Percentiles rank a stretch among this genome's conserved stretches.
These are phyloP conservation scores for Metschnikowia cubensis DNA, from an alignment of 805 yeast species.

Conservation along the genomic window DNA sequence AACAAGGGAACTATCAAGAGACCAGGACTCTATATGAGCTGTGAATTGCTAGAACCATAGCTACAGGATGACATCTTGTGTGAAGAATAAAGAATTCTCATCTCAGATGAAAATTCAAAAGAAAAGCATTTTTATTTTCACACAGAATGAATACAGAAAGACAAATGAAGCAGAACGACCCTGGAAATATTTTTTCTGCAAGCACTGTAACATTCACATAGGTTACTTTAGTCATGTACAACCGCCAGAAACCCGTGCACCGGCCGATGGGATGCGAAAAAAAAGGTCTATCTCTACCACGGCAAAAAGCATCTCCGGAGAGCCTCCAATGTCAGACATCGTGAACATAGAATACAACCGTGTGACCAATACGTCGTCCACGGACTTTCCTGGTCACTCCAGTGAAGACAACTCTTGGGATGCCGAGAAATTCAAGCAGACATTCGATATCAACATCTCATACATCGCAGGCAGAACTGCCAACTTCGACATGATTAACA, in stretches of 20 bases:
- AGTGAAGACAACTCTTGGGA: conserved; percentile 75
- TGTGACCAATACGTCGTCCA: conserved; percentile 82
- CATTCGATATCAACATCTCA: conserved; percentile 63
- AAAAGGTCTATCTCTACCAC: neutral
- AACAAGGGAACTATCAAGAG: no score
- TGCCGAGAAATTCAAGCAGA: conserved; percentile 68
- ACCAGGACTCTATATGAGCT: no score
- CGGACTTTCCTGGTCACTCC: conserved; percentile 88
- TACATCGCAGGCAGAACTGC: conserved; percentile 65
- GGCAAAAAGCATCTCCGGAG: conserved; percentile 1
- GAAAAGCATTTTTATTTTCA: no score
- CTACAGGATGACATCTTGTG: no score
- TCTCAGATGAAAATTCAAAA: no score
- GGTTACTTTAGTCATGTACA: neutral
- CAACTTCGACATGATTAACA: conserved; percentile 79
- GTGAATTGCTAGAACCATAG: no score
- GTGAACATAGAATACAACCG: conserved; percentile 88
- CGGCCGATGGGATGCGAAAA: conserved; percentile 8
- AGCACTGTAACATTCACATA: neutral
- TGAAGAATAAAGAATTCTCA: no score
- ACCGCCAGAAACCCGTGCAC: conserved; percentile 7
- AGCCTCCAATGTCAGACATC: conserved; percentile 39
- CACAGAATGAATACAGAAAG: no score
- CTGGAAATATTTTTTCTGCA: neutral
- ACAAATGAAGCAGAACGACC: no score